Conservation (phyloP, 345 rosid species). For the Eucalyptus curtisii region DNA sequence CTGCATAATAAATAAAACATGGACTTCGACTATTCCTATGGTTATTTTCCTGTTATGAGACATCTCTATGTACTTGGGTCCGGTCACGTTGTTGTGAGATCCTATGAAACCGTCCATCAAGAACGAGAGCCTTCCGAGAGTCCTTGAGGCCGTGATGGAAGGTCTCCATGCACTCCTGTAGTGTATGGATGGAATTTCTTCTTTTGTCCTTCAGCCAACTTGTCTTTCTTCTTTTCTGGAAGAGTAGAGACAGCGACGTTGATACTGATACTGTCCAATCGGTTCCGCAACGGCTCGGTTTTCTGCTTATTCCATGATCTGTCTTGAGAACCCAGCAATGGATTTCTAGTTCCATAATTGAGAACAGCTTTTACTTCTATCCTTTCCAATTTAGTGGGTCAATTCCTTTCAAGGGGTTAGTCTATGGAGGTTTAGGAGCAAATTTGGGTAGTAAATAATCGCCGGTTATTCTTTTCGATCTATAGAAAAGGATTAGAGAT, state of each 20-base stretch:
- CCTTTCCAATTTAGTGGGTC: background rate
- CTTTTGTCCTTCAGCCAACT: background rate
- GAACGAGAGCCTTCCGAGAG: background rate
- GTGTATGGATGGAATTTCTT: background rate
- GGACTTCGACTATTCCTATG: background rate
- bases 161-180: background rate
- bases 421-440: no score
- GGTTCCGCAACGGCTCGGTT: background rate
- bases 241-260: background rate
- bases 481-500: no score
- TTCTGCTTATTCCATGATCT: background rate
- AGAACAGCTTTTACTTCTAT: background rate
- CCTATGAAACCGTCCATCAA: background rate
- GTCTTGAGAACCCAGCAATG: background rate
- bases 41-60: background rate
- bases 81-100: background rate
- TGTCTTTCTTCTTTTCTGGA: background rate
- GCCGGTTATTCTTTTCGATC: no score
- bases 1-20: background rate
- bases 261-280: background rate
- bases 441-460: no score
- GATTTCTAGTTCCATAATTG: background rate
- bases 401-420: no score
- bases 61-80: background rate
- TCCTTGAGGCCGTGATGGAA: background rate